Evolutionary conservation across 768 basidiomycete species (phyloP), one percentile per base, ranked within the genome.

Genomic region (Pleurotus platypus): DNA sequence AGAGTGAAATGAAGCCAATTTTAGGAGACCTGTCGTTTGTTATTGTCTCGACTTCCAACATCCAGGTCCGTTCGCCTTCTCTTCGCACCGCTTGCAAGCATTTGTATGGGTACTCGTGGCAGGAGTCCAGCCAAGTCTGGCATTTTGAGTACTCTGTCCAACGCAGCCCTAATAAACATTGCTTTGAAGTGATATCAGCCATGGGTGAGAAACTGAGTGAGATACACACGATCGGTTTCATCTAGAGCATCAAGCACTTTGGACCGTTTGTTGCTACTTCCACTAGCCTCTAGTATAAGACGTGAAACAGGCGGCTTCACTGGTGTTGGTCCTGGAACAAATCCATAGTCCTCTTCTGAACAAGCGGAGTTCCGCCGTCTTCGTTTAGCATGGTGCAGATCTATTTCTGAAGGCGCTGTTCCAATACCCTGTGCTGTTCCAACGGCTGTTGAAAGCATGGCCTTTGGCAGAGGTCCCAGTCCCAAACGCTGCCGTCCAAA

Each of bases 401-500:
- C 58, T 42, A 75, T 70, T 27, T 70, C 62, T 15, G 58, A 47
- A 11, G 43, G 15, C 27, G 45, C 42, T 16, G 30, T 35, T 35
- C 30, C 30, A 35, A 4, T 35, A 35, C 30, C 30, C 30, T 35
- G 9, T 35, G 30, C 30, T 9, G 1, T 35, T 35, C 30, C 30
- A 35, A 35, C 9, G 9, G 30, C 30, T 11, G 30, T 9, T 11
- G 8, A 11, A 35, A 11, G 9, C 30, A 35, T 35, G 30, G 9
- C 40, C 9, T 18, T 16, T 24, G 5, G 57, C 35, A 9, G 56
- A 20, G 70, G 53, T 4, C 38, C 59, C 49, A 70, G 64, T 27
- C 61, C 71, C 35, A 89, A 74, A 24, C 82, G 78, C 61, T 84
- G 82, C 55, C 77, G 79, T 35, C 83, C 78, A 61, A 90, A 90